Conservation (phyloP, 2,329 filamentous ascomycete genomes). For the Talaromyces marneffei region DNA sequence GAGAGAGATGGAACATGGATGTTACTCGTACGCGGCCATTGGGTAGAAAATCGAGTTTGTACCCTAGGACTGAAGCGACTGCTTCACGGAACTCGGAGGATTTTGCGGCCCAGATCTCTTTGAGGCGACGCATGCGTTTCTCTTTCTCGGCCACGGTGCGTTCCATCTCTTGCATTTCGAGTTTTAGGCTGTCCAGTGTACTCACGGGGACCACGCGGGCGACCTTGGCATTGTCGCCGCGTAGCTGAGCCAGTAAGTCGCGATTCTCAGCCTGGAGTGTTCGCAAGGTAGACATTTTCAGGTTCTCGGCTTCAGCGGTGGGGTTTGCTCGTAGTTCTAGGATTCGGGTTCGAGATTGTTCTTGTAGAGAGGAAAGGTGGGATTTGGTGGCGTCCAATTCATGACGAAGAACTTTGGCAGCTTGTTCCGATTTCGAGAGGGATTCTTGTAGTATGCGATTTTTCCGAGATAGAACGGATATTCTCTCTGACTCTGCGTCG, state of each 20-base stretch:
- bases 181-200: conserved; percentile 67
- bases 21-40: conserved; percentile 94
- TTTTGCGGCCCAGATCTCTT: conserved; percentile 88
- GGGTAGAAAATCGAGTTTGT: conserved; percentile 93
- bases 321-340: conserved; percentile 88
- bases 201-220: conserved; percentile 67
- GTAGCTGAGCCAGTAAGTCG: conserved; percentile 69
- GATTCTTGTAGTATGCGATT: conserved; percentile 80
- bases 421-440: conserved; percentile 62
- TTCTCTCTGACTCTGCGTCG: conserved; percentile 58
- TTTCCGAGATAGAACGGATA: conserved; percentile 80
- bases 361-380: conserved; percentile 63
- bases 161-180: conserved; percentile 68
- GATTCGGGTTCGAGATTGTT: conserved; percentile 70
- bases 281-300: conserved; percentile 73
- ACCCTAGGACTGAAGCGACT: conserved; percentile 84
- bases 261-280: conserved; percentile 77
- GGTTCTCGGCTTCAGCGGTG: conserved; percentile 74
- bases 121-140: conserved; percentile 78
- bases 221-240: conserved; percentile 42
- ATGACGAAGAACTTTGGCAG: conserved; percentile 63
- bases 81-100: conserved; percentile 92
- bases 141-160: conserved; percentile 63
- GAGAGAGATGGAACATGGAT: conserved; percentile 70
- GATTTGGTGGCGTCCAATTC: conserved; percentile 67